phyloP scores from a whole-genome alignment of 2,329 filamentous ascomycete species.

The Cytospora chrysosperma region DNA sequence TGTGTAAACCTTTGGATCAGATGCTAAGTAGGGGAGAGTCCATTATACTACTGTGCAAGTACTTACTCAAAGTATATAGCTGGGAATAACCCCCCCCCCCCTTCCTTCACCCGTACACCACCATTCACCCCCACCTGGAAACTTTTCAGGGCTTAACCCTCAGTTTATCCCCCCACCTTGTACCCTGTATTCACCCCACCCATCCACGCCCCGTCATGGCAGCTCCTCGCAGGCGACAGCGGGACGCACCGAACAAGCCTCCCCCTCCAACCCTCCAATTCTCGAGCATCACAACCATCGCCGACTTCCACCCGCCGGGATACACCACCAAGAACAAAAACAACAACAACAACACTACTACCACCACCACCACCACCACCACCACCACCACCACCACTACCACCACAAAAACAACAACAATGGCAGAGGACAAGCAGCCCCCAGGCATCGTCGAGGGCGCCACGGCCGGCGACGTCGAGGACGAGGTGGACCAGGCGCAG shows the following conservation, averaged over 20 bases:
- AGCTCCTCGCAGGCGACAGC: not conserved
- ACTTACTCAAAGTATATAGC: too few relatives aligned
- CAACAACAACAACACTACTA: not conserved
- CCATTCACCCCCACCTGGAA: too few relatives aligned
- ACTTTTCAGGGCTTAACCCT: not conserved
- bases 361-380: not conserved
- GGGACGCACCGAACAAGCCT: not conserved
- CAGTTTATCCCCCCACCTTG: not conserved
- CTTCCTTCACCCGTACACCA: not conserved
- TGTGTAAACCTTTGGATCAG: too few relatives aligned
- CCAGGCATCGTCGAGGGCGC: constrained; percentile 58
- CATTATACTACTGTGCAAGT: too few relatives aligned
- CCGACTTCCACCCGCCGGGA: not conserved
- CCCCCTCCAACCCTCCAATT: not conserved
- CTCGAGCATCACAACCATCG: not conserved
- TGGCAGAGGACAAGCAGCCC: constrained; percentile 64
- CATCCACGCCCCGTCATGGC: not conserved
- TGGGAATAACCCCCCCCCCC: too few relatives aligned
- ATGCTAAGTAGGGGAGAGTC: too few relatives aligned
- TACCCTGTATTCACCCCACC: not conserved
- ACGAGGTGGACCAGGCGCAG: constrained; percentile 44
- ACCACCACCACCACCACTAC: not conserved
- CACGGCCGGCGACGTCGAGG: constrained; percentile 57
- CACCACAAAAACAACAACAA: constrained; percentile 32
- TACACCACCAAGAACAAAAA: not conserved